Base-by-base conservation (phyloP, 352 stramenopile species). In the Globisporangium parvum region DNA sequence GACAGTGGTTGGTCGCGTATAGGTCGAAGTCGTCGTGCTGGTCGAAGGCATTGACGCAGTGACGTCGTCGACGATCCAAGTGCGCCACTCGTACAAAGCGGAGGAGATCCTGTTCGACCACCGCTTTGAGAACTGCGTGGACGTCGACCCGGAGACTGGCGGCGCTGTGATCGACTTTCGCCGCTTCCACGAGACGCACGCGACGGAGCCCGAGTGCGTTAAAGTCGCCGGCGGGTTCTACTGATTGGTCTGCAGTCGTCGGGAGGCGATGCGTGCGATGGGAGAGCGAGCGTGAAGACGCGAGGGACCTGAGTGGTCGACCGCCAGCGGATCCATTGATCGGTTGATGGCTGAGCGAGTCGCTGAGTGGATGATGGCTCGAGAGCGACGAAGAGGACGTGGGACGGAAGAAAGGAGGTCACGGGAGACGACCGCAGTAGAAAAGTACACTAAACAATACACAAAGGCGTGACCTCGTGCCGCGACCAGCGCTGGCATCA, bases 1-100 rank as follows among this genome's bases (percentile, higher is more conserved):
- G n/a, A n/a, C n/a, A n/a, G n/a, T n/a, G n/a, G n/a, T n/a, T n/a
- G n/a, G n/a, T n/a, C n/a, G n/a, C n/a, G n/a, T n/a, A n/a, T 45
- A 98, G 69, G 62, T 97, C 37, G 96, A 99, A 75, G 84, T 99
- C 50, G 85, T 99, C n/a, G 91, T 98, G 35, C 72, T 98, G 37
- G 77, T 98, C 2, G 95, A 99, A 74, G 95, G 95, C 26, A 98
- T 96, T 26, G 95, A 98, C 56, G 91, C 95, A 26, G 79, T 98
- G 33, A 98, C 95, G 21, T 96, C 87, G n/a, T 77, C 88, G 47
- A 96, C 90, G 33, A 92, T 98, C 47, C 96, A 99, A 65, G 91
- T 97, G 47, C 80, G 95, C 20, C 96, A 98, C 76, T 98, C 92
- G 20, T 99, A 98, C 75, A 93, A 88, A 66, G 60, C 71, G 5